Conservation (phyloP, 2,329 filamentous ascomycete species). For the Xylariaceae sp. region DNA sequence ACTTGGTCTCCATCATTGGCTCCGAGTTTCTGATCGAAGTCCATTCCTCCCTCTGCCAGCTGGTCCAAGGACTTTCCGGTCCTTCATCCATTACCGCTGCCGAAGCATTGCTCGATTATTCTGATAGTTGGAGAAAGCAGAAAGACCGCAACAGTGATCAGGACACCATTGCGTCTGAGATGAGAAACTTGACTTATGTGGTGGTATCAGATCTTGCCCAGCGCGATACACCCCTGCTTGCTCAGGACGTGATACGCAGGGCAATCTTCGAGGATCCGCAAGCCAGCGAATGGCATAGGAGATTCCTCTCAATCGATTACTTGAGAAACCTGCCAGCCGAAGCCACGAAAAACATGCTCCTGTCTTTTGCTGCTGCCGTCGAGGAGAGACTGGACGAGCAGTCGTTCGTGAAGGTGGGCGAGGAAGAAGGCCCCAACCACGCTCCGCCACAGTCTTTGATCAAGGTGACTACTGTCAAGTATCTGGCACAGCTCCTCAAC, state of each 20-base stretch:
- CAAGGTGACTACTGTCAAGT: slow-evolving; percentile 17
- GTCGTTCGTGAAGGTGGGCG: slow-evolving; percentile 15
- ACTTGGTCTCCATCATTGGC: slow-evolving; percentile 8
- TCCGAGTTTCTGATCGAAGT: slow-evolving; percentile 6
- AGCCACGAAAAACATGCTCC: slow-evolving; percentile 12
- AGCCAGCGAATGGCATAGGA: slow-evolving; percentile 17
- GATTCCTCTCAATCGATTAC: slow-evolving; percentile 12
- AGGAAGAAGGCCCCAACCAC: slow-evolving; percentile 5
- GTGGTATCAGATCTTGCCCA: slow-evolving; percentile 5
- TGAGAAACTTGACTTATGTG: slow-evolving; percentile 5
- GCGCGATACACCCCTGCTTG: slow-evolving; percentile 7
- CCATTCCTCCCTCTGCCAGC: neutral
- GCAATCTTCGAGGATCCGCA: slow-evolving; percentile 14
- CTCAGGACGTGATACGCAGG: slow-evolving; percentile 8
- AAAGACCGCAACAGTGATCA: slow-evolving; percentile 6
- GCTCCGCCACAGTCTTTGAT: slow-evolving; percentile 13
- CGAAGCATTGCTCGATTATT: slow-evolving; percentile 9
- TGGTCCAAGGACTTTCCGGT: slow-evolving; percentile 5
- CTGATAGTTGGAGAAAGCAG: slow-evolving; percentile 4
- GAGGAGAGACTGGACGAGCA: slow-evolving; percentile 17
- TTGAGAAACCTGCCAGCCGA: slow-evolving; percentile 13
- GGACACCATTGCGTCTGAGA: neutral
- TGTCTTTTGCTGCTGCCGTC: slow-evolving; percentile 15
- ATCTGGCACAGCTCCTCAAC: slow-evolving; percentile 17
- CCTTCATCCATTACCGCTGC: slow-evolving; percentile 8